A percentile compares a stretch with the other conserved stretches of the same genome.
phyloP scores from a whole-genome alignment of 2,329 filamentous ascomycete genomes.

The Botrytis squamosa region DNA sequence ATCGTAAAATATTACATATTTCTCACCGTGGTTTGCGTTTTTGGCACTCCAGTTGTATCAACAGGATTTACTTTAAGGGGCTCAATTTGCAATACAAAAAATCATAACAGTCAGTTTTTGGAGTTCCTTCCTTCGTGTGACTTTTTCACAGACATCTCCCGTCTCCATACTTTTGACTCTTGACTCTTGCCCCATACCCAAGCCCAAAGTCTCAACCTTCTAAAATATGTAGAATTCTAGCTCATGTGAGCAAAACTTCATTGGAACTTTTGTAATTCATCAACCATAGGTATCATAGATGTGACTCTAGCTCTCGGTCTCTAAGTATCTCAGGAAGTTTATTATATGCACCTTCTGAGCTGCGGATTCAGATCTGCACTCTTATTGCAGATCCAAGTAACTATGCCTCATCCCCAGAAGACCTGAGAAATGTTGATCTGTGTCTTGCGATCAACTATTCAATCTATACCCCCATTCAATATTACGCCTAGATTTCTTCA shows the following conservation, averaged over 20 bases:
- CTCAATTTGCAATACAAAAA: too few relatives aligned
- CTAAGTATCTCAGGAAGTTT: fast-evolving
- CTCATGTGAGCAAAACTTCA: background rate
- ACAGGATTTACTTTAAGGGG: background rate
- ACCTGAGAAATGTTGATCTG: fast-evolving
- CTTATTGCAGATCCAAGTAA: background rate
- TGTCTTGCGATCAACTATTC: background rate
- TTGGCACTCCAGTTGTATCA: background rate
- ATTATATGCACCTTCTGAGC: background rate
- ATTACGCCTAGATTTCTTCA: too few relatives aligned
- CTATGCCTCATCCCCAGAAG: background rate
- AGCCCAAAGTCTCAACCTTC: background rate
- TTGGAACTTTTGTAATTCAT: background rate
- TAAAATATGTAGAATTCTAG: fast-evolving
- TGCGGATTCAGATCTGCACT: fast-evolving
- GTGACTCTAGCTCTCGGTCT: fast-evolving
- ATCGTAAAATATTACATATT: too few relatives aligned
- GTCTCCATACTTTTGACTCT: too few relatives aligned
- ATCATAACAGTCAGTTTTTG: background rate
- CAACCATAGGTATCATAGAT: fast-evolving
- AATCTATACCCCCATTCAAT: too few relatives aligned
- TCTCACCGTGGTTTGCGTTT: fast-evolving
- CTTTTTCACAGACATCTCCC: too few relatives aligned
- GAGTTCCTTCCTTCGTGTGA: background rate
- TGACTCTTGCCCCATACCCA: too few relatives aligned